Conservation (phyloP, 2,329 filamentous ascomycete genomes). For the Ophiostoma sp. region DNA sequence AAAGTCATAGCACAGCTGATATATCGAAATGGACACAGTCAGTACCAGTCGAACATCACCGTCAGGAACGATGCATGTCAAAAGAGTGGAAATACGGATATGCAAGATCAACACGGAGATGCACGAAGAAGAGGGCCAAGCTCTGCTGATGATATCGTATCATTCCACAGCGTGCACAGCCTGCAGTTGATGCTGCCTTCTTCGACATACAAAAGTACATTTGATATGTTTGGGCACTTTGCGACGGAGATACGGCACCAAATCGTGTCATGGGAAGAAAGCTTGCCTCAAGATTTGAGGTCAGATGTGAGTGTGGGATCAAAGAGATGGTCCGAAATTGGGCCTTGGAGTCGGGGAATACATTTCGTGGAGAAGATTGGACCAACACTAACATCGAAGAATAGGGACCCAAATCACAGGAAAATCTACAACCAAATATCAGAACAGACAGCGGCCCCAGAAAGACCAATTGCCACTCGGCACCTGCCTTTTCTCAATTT, state of each 20-base stretch:
- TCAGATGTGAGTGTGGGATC: background rate
- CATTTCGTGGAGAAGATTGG: background rate
- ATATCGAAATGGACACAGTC: background rate
- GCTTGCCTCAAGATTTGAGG: background rate
- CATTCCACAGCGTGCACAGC: background rate
- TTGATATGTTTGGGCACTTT: too few species aligned
- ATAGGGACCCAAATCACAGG: background rate
- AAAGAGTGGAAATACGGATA: constrained; percentile 1
- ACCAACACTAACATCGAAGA: background rate
- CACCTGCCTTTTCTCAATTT: background rate
- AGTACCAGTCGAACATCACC: background rate
- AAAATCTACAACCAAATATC: background rate
- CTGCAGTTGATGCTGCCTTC: background rate
- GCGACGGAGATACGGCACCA: background rate
- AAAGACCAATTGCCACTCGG: background rate
- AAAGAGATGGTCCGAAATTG: constrained; percentile 6
- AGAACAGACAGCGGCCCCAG: background rate
- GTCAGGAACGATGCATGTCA: background rate
- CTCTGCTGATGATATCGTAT: background rate
- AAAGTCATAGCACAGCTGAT: background rate
- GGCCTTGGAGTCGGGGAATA: background rate
- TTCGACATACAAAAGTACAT: background rate
- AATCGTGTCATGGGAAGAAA: background rate
- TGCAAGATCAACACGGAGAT: background rate
- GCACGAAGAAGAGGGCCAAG: background rate